Conservation (phyloP, 768 basidiomycete species). For the Dentipellis fragilis region DNA sequence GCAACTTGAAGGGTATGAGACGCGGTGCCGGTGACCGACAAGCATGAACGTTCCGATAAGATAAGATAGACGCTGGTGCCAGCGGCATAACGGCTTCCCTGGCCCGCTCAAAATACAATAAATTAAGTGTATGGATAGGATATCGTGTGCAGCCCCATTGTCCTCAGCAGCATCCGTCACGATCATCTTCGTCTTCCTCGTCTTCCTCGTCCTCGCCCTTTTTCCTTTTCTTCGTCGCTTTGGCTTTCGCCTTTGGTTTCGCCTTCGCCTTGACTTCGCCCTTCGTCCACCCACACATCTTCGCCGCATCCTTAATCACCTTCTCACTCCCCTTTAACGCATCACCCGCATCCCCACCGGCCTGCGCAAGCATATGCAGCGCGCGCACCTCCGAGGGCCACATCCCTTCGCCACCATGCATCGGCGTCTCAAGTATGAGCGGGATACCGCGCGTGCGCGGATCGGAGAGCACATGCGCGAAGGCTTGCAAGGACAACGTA, state of each 20-base stretch:
- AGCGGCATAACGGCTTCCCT: too few relatives aligned
- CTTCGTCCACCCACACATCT: background rate
- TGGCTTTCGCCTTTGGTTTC: background rate
- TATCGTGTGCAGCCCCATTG: background rate
- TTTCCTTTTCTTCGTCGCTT: background rate
- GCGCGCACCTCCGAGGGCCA: background rate
- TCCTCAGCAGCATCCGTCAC: background rate
- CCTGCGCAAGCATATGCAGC: background rate
- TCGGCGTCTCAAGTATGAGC: slow-evolving; percentile 76
- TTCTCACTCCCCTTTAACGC: background rate
- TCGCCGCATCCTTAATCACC: background rate
- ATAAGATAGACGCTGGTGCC: too few relatives aligned
- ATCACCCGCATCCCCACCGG: background rate
- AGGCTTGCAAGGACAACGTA: slow-evolving; percentile 50
- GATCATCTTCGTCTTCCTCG: background rate
- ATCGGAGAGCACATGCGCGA: slow-evolving; percentile 60
- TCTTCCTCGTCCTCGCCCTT: background rate
- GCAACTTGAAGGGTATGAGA: too few relatives aligned
- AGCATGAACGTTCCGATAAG: too few relatives aligned
- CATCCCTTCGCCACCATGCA: slow-evolving; percentile 32
- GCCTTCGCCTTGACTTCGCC: background rate
- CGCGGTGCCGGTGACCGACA: too few relatives aligned
- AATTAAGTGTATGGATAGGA: background rate
- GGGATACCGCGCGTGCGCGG: slow-evolving; percentile 59
- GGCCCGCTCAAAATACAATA: too few relatives aligned